phyloP scores from a whole-genome alignment of 371 early-diverging fungal genomes.

The Mucor sp. region DNA sequence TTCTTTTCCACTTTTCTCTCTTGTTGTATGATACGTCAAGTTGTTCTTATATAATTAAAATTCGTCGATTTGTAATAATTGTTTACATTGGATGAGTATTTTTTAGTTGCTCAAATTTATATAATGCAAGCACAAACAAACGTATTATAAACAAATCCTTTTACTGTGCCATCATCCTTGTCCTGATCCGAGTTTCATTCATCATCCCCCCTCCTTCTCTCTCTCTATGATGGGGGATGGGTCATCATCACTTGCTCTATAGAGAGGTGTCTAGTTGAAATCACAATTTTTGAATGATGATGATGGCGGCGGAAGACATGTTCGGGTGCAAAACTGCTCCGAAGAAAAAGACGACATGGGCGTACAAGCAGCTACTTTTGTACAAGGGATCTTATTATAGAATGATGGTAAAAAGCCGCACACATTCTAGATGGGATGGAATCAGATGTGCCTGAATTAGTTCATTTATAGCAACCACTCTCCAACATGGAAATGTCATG shows the following conservation, averaged over 20 bases:
- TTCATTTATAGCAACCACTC: background rate
- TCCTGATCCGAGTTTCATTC: background rate
- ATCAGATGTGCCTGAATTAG: background rate
- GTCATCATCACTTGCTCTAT: background rate
- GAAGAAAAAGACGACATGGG: background rate
- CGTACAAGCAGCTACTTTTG: background rate
- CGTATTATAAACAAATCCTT: background rate
- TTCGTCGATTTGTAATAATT: background rate
- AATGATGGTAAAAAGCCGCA: background rate
- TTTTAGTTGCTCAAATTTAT: background rate
- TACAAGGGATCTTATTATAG: background rate
- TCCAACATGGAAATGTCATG: background rate
- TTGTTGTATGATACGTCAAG: background rate
- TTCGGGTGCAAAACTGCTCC: background rate
- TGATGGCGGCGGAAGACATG: background rate
- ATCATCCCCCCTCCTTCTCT: background rate
- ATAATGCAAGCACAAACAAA: background rate
- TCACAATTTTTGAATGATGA: background rate
- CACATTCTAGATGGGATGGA: background rate
- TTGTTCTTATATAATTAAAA: slow-evolving; percentile 1
- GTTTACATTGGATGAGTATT: background rate
- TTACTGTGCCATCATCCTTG: background rate
- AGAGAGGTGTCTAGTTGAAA: background rate
- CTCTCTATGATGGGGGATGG: background rate
- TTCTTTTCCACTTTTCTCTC: background rate